Evolutionary conservation across 352 stramenopile genomes (phyloP).

Genomic region (Elongisporangium anandrum): DNA sequence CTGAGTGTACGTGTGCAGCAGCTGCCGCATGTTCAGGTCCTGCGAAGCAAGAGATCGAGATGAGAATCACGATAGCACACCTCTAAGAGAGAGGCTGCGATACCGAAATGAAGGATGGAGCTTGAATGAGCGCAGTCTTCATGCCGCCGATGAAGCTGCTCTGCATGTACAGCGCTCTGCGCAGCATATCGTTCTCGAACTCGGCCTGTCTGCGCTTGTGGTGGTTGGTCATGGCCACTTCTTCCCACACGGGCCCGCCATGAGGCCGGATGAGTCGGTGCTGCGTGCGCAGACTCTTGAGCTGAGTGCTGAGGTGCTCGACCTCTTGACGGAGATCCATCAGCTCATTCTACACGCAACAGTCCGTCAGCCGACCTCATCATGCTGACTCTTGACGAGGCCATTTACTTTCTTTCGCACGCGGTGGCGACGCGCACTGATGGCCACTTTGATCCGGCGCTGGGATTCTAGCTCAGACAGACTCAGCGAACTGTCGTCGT

Average conservation of each 20-base stretch:
- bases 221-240: slow-evolving; percentile 16
- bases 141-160: slow-evolving; percentile 11
- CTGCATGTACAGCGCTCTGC: slow-evolving; percentile 13
- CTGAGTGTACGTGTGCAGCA: slow-evolving; percentile 56
- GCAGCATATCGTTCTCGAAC: slow-evolving; percentile 19
- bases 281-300: slow-evolving; percentile 13
- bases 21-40: slow-evolving; percentile 42
- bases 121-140: slow-evolving; percentile 17
- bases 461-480: slow-evolving; percentile 13
- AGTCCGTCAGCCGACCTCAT: too few species aligned
- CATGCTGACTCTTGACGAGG: too few species aligned
- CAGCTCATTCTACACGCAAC: slow-evolving; percentile 7
- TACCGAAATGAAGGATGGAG: slow-evolving; percentile 11
- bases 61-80: too few species aligned
- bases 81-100: too few species aligned
- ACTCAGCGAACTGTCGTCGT: too few species aligned
- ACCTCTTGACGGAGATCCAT: slow-evolving; percentile 8
- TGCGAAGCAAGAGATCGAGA: slow-evolving; percentile 6
- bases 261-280: slow-evolving; percentile 12
- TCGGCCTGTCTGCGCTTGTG: slow-evolving; percentile 15
- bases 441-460: slow-evolving; percentile 14
- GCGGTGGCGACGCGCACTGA: slow-evolving; percentile 18
- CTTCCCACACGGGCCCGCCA: slow-evolving; percentile 15
- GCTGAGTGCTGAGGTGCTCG: slow-evolving; percentile 12
- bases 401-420: slow-evolving; percentile 30